These are phyloP conservation scores for Chlamydomonas sphaeroides DNA, from an alignment of 139 green algal species.

Conservation along the genomic window DNA sequence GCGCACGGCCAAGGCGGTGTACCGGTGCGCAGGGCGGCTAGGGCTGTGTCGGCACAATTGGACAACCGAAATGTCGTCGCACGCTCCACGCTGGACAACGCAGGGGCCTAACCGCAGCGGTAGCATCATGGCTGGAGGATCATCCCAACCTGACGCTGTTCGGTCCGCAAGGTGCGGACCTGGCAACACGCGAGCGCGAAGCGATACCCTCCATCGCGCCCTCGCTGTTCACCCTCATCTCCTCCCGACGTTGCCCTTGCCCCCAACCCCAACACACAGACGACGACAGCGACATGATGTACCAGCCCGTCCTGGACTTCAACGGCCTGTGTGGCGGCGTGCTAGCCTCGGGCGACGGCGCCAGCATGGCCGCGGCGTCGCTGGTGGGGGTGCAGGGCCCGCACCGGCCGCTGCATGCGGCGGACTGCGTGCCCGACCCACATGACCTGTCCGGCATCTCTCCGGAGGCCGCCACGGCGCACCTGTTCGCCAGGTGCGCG, in stretches of 20 bases:
- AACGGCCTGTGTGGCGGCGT: conserved; percentile 7
- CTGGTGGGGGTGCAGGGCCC: neutral
- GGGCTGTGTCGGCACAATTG: no score
- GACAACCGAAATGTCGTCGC: no score
- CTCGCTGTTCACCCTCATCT: no score
- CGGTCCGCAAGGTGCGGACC: conserved; percentile 35
- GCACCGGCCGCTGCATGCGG: no score
- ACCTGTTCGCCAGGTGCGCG: conserved; percentile 14
- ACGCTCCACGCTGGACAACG: no score
- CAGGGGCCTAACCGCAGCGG: conserved; percentile 46
- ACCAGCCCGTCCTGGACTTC: conserved; percentile 32
- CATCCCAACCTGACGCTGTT: conserved; percentile 45
- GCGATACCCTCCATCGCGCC: no score
- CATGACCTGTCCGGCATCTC: no score
- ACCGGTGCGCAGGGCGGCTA: conserved; percentile 8
- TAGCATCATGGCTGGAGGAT: conserved; percentile 58
- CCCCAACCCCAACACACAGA: no score
- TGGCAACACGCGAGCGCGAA: no score
- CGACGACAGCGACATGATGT: no score
- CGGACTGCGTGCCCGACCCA: no score
- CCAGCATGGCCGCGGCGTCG: neutral
- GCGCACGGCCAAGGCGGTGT: conserved; percentile 4
- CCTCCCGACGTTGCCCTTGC: no score
- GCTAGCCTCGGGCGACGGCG: neutral
- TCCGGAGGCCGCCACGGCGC: conserved; percentile 2